Evolutionary conservation across 169 alveolate species (phyloP), one percentile per base, ranked within the genome.

Genomic region (Cryptosporidium sp.): DNA sequence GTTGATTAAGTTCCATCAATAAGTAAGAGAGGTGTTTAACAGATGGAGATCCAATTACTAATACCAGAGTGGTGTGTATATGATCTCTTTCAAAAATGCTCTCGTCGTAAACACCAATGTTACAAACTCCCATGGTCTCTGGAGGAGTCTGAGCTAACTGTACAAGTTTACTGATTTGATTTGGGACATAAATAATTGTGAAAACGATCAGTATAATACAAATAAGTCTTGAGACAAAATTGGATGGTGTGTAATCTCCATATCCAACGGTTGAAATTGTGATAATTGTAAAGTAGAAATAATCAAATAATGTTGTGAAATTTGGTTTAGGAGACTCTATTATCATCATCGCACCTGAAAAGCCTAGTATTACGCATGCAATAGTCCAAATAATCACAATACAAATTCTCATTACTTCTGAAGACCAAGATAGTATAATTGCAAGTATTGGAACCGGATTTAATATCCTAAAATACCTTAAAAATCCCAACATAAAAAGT

Each of bases 221-320:
- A 23, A 80, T 59, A 7, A 80, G 68, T 48, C 89, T 59, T 10
- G 89, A 80, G 4, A 80, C 73, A 58, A 62, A 80, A 48, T 80
- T 37, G 1, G 73, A 31, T 21, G 92, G 92, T 58, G 89, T 59
- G 43, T 62, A 84, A 55, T 86, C 92, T 23, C 92, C 92, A 86
- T 86, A 86, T 21, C 92, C 92, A 9, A 86, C 92, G 2, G 92
- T 86, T 39, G 92, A 71, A 23, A 86, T 86, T 26, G 92, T 86
- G 26, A 86, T 84, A 29, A 86, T 86, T 23, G 86, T 86, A 65
- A 55, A 86, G 67, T 86, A 86, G 52, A 86, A 52, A 33, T 45
- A 80, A 29, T 80, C 89, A 80, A 80, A 80, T 5, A 80, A 67
- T 33, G 71, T 62, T 41, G 71, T 62, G 23, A 80, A 80, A 0